Conservation (phyloP, 306 rosid species). For the Ochetophila trinervis region DNA sequence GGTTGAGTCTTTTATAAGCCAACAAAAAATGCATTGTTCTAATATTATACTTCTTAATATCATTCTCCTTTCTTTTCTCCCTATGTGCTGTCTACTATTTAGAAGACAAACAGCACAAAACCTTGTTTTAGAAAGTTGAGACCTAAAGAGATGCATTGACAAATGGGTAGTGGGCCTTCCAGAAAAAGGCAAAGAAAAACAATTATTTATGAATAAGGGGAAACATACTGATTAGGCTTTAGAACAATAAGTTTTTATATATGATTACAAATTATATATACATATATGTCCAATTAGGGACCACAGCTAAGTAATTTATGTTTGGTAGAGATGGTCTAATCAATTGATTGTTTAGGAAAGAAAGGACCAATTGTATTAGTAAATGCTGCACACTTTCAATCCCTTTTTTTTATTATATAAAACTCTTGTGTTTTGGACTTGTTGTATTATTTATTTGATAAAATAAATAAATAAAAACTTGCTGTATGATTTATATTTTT, state of each 20-base stretch:
- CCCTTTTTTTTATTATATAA: too few relatives aligned
- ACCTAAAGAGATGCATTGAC: conserved; percentile 37
- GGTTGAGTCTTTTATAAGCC: conserved; percentile 30
- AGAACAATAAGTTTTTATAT: conserved; percentile 10
- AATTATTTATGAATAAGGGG: neutral
- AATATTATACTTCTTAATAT: conserved; percentile 12
- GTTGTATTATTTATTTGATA: too few relatives aligned
- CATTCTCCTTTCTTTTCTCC: conserved; percentile 13
- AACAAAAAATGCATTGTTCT: conserved; percentile 17
- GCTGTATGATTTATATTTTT: neutral
- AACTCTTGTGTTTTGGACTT: too few relatives aligned
- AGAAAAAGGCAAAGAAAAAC: neutral
- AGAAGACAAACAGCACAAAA: conserved; percentile 50
- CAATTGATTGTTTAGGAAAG: conserved; percentile 28
- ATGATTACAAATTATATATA: conserved; percentile 11
- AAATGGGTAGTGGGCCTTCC: conserved; percentile 32
- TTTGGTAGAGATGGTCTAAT: conserved; percentile 25
- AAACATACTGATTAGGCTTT: conserved; percentile 11
- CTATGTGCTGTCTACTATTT: conserved; percentile 42
- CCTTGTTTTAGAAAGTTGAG: conserved; percentile 56
- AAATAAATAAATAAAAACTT: too few relatives aligned
- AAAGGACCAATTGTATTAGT: conserved; percentile 11
- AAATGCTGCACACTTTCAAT: conserved; percentile 9
- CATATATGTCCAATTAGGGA: neutral
- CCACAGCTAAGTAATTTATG: conserved; percentile 20